Evolutionary conservation across 1,139 yeast genomes (phyloP), one percentile per base, ranked within the genome.

Genomic region (Zhuliangozyma blackwelliae): DNA sequence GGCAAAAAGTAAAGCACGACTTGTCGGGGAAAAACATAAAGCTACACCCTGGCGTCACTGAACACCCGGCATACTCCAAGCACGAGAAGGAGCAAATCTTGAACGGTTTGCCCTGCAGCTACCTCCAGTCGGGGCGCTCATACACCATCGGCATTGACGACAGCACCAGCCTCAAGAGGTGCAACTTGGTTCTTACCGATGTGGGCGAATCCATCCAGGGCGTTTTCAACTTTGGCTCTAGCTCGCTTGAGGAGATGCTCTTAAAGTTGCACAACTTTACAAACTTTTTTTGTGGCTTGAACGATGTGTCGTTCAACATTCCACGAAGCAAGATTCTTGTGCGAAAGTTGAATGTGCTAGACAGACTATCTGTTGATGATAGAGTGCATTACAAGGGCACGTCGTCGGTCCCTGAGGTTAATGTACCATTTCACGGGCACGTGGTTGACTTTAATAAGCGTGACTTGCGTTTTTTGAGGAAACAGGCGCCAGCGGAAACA

Each of bases 391-490:
- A 33, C 31, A 26, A 28, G 10, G 23, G 30, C 9, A 4, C 35
- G 2, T n/a, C 32, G 19, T 7, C 3, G 9, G 13, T 27, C 11
- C 11, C 31, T 22, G 7, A 10, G 10, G 27, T 5, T 8, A 28
- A 32, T 7, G 22, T 48, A 4, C 45, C 50, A 9, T 42, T 63
- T 25, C 32, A 36, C 2, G 76, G 75, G 1, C 46, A 50, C 5
- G 44, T 65, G 19, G 48, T 69, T 9, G 73, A 70, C 45, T 68
- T 69, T 43, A 56, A 59, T 33, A 48, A 53, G 2, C 48, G 55
- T 33, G 75, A 69, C 44, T 52, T 69, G 35, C 46, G 75, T 28
- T 66, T 67, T 36, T 41, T 60, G 28, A 3, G 16, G 16, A 16
- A 16, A 16, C 16, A 16, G 16, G 16, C 16, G 16, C 28, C 26